Base-by-base conservation (phyloP, 805 yeast genomes). In the Saccharomycopsis microspora region DNA sequence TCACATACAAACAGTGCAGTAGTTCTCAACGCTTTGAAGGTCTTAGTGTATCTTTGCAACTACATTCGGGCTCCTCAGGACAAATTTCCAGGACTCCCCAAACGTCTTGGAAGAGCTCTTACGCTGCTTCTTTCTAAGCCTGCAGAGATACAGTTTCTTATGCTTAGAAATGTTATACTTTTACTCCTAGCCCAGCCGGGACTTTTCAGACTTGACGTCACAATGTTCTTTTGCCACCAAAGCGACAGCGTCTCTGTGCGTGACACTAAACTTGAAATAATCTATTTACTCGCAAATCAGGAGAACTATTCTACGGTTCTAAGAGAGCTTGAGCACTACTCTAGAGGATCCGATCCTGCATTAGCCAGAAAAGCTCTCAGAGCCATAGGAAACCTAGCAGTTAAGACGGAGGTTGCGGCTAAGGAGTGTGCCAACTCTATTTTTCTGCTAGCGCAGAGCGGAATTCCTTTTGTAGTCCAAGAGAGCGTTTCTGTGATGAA, bases 191-290 rank as follows among this genome's bases (percentile, higher is more conserved):
- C 85, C 47, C 74, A 78, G 51, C 78, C 81, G 7, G 70, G 74
- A 27, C 64, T 86, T 48, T 62, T 78, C 41, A 63, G 68, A 27
- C 67, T 84, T 46, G 90, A 84, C 52, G 86, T 85, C 11, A 75
- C 78, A 46, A 75, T 78, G 65, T 86, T 89, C 59, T 88, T 85
- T 64, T 82, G 93, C 64, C 78, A 78, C 50, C 85, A 76, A 57
- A 82, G 83, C 60, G 96, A 88, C 60, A 90, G 95, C 1, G 77
- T 85, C 27, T 90, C 85, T 60, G 79, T 90, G 59, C 86, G 88
- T 60, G 90, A 87, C 57, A 85, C 96, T 4, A 90, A 90, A 58
- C 67, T 90, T 41, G 97, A 90, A 59, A 82, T 90, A 50, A 78
- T 90, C 29, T 85, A 84, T 56, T 67, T 86, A 36, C 66, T 90